Evolutionary conservation across 495 filamentous ascomycete species (phyloP), one percentile per base, ranked within the genome.

Genomic region (Neurospora sp.): DNA sequence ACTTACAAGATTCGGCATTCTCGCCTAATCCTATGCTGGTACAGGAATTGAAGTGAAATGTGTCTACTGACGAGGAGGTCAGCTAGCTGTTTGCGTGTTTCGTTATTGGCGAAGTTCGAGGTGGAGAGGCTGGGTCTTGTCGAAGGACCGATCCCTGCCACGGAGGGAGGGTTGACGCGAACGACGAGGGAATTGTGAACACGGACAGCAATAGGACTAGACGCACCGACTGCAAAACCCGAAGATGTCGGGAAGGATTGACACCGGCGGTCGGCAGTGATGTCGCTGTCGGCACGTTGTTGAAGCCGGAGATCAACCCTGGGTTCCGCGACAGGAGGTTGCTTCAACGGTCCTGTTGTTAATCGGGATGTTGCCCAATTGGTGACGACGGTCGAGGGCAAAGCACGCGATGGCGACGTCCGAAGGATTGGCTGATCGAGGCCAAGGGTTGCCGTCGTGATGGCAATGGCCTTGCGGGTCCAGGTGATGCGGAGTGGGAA

Each of bases 11-110:
- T 65, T 65, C 12, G 53, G 53, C 53, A 65, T 65, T 31, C 12
- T 65, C 12, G 14, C 6, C 53, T 65, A 8, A 37, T 35, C 53
- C 27, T 31, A 72, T 80, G 80, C 79, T 78, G 75, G 80, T 84
- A 69, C 9, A 22, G 22, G 14, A 72, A 44, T 35, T 35, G 3
- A 74, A 78, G 45, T 78, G 75, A 70, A 31, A 42, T 22, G 20
- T 39, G 73, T 39, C 39, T 65, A 65, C 53, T 65, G 53, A 35
- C 53, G 22, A 31, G 22, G 27, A 65, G 53, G 53, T 65, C 53
- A 65, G 53, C 53, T 65, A 65, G 22, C 53, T 65, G 27, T 37
- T 65, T 65, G 22, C 14, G 22, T 31, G 9, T 27, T 35, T 65
- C 14, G 53, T 65, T 65, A 18, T 65, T 65, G 53, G 53, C 27